Percentiles rank a stretch among this genome's conserved stretches.
Conservation (phyloP, 257 asterid species). For the Primulina tabacum region DNA sequence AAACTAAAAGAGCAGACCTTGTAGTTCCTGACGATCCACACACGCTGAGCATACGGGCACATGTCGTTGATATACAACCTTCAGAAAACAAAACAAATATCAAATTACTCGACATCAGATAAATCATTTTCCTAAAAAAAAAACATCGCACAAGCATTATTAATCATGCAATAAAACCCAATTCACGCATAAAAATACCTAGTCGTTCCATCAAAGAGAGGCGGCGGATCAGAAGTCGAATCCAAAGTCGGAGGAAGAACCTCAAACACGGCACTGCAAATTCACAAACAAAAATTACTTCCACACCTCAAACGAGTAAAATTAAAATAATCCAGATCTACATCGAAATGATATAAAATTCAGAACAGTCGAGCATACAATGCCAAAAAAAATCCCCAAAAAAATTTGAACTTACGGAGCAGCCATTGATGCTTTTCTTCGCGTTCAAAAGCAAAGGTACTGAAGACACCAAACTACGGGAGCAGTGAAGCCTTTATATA, state of each 20-base stretch:
- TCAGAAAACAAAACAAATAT: conserved; percentile 21
- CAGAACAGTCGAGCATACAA: background rate
- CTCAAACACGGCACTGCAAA: conserved; percentile 40
- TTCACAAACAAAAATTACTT: background rate
- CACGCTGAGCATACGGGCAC: conserved; percentile 77
- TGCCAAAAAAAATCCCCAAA: background rate
- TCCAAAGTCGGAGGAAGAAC: conserved; percentile 53
- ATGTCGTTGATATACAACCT: conserved; percentile 61
- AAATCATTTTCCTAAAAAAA: background rate
- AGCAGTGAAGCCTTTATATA: no score
- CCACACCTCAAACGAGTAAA: background rate
- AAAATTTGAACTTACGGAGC: conserved; percentile 31
- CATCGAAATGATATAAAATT: background rate
- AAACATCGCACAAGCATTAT: background rate
- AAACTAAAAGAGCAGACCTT: conserved; percentile 40
- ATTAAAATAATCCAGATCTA: background rate
- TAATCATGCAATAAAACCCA: conserved; percentile 2
- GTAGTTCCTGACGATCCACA: conserved; percentile 65
- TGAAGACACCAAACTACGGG: no score
- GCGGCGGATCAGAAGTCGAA: conserved; percentile 60
- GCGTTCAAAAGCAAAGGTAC: conserved; percentile 6
- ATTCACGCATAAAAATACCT: conserved; percentile 34
- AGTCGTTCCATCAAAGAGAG: conserved; percentile 71
- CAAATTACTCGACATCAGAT: background rate
- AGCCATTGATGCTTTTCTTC: conserved; percentile 39